These are phyloP conservation scores for Serendipita sp. DNA, from an alignment of 768 basidiomycete genomes.

Conservation along the genomic window DNA sequence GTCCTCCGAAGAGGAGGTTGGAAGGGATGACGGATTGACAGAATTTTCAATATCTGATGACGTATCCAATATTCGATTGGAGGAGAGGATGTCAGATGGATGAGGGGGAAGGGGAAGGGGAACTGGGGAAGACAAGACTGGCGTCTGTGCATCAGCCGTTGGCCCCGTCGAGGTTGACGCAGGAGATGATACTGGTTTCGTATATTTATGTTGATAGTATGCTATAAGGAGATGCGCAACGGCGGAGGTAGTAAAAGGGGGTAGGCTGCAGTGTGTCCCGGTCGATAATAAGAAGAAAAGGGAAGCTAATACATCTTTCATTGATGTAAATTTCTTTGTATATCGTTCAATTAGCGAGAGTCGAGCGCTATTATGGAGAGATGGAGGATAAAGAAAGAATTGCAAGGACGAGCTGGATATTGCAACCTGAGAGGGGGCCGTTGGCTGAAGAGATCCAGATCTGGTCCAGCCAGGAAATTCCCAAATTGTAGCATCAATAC, in stretches of 20 bases:
- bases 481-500: neutral
- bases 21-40: neutral
- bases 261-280: neutral
- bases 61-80: neutral
- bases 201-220: neutral
- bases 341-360: neutral
- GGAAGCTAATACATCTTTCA: neutral
- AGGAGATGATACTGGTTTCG: neutral
- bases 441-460: neutral
- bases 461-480: neutral
- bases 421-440: neutral
- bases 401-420: neutral
- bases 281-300: neutral
- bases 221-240: neutral
- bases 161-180: neutral
- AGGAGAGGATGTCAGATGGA: neutral
- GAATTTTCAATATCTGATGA: neutral
- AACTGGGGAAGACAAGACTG: neutral
- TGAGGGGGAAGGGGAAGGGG: neutral
- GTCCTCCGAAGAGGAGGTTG: slow-evolving; percentile 1
- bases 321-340: neutral
- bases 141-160: neutral
- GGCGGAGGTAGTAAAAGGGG: neutral
- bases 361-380: neutral
- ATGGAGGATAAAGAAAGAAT: slow-evolving; percentile 1